Percentiles rank a stretch among this genome's conserved stretches.
Conservation (phyloP, 306 rosid species). For the Ziziphus jujuba region DNA sequence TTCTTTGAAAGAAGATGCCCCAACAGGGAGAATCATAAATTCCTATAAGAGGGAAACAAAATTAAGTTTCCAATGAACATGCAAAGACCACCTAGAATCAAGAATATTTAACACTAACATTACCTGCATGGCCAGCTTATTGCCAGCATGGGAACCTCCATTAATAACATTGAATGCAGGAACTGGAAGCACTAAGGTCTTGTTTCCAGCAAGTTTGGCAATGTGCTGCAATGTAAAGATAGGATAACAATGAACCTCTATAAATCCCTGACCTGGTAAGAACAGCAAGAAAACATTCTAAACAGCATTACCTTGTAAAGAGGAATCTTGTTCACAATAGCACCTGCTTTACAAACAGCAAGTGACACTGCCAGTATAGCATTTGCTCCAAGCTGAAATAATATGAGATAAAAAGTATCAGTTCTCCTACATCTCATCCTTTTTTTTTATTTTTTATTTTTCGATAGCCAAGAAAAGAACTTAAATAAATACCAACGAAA, state of each 20-base stretch:
- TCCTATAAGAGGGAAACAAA: conserved; percentile 42
- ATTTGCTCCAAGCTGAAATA: conserved; percentile 75
- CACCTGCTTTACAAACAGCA: conserved; percentile 81
- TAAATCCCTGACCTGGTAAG: not conserved
- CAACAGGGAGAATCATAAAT: conserved; percentile 81
- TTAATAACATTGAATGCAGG: conserved; percentile 84
- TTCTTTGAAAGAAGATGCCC: conserved; percentile 80
- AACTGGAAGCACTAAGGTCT: conserved; percentile 69
- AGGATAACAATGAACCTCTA: not conserved
- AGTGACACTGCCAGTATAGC: conserved; percentile 82
- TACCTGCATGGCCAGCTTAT: conserved; percentile 89
- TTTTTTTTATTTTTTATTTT: not conserved
- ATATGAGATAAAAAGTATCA: not conserved
- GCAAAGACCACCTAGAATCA: not conserved
- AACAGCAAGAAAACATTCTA: not conserved
- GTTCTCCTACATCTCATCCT: not conserved
- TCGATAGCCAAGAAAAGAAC: not conserved
- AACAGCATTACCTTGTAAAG: conserved; percentile 56
- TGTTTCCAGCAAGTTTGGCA: conserved; percentile 76
- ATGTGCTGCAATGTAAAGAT: conserved; percentile 58
- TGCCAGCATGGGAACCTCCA: conserved; percentile 91
- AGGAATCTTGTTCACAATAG: conserved; percentile 56
- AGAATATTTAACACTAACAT: not conserved
- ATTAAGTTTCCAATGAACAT: not conserved
- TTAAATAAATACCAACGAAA: not conserved